Conservation (phyloP, 2,329 filamentous ascomycete species). For the Phialophora tarda region DNA sequence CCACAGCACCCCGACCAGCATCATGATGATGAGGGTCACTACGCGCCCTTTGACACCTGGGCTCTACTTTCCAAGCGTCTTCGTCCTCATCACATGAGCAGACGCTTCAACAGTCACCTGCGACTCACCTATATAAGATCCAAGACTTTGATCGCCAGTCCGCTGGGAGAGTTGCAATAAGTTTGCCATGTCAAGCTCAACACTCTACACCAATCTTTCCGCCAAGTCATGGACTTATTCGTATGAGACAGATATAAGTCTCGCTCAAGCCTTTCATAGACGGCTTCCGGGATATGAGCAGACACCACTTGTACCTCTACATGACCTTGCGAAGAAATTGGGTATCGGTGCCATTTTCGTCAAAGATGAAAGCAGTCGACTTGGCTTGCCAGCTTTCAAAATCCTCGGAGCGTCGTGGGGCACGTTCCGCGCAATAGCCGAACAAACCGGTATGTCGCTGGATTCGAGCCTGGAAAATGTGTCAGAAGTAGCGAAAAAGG, state of each 20-base stretch:
- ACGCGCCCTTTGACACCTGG: conserved; percentile 1
- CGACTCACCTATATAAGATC: background rate
- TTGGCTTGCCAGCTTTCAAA: conserved; percentile 77
- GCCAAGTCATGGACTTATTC: conserved; percentile 26
- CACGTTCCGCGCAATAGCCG: conserved; percentile 62
- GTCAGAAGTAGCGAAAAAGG: conserved; percentile 42
- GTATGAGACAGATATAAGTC: conserved; percentile 22
- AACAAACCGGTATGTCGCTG: conserved; percentile 51
- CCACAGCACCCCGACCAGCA: background rate
- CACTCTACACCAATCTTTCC: conserved; percentile 25
- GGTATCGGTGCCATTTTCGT: conserved; percentile 64
- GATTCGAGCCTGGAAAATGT: conserved; percentile 55
- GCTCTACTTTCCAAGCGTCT: background rate
- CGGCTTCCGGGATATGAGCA: conserved; percentile 62
- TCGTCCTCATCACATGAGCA: background rate
- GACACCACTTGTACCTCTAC: conserved; percentile 62
- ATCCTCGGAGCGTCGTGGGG: conserved; percentile 81
- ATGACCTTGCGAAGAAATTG: conserved; percentile 62
- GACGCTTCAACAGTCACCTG: background rate
- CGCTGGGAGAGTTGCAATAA: background rate
- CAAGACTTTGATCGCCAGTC: background rate
- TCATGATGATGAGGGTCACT: background rate
- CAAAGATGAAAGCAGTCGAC: conserved; percentile 73
- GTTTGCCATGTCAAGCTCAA: conserved; percentile 19
- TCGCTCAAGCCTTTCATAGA: conserved; percentile 58